Base-by-base conservation (phyloP, 202 grass and related monocot species). In the Alloteropsis angusta region DNA sequence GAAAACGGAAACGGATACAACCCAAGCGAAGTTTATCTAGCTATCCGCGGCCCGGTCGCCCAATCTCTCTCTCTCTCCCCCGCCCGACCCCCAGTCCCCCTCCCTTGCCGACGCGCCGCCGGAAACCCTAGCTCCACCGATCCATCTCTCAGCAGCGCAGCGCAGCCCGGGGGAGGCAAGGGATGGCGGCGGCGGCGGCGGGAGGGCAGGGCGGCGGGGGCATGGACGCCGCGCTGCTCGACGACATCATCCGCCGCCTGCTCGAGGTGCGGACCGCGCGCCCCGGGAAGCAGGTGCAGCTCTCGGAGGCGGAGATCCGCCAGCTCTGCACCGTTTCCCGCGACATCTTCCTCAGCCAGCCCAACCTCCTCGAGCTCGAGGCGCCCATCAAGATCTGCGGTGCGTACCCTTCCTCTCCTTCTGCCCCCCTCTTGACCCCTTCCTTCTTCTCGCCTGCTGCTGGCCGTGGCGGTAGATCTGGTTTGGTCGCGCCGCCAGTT, bases 311-410 rank as follows among this genome's bases (percentile, higher is more conserved):
- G 78, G 93, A 97, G 87, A 93, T 97, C 81, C 91, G 87, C 22
- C 91, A 89, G 58, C 91, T 97, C 49, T 97, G 93, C 88, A 74
- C 30, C 59, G 72, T 80, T 58, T 93, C 93, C 71, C 91, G 93
- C 52, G 86, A 93, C 16, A 97, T 97, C 80, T 93, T 97, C 88
- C 86, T 97, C 71, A 44, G 72, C 78, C 93, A 97, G 74, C 90
- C 93, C 68, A 97, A 93, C 76, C 90, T 97, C 52, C 88, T 97
- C 37, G 93, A 97, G 90, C 90, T 97, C 5, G 93, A 93, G 79
- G 93, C 93, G 9, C 93, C 93, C 61, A 97, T 97, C 74, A 97
- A 97, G 83, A 97, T 97, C 85, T 93, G 93, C 70, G 93, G 93
- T 97, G 28, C 68, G 80, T 76, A 42, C 13, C 56, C 37, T 60